A percentile compares a stretch with the other conserved stretches of the same genome.
These are phyloP conservation scores for Trypanosoma congolense DNA, from an alignment of 208 protist species.

Conservation along the genomic window DNA sequence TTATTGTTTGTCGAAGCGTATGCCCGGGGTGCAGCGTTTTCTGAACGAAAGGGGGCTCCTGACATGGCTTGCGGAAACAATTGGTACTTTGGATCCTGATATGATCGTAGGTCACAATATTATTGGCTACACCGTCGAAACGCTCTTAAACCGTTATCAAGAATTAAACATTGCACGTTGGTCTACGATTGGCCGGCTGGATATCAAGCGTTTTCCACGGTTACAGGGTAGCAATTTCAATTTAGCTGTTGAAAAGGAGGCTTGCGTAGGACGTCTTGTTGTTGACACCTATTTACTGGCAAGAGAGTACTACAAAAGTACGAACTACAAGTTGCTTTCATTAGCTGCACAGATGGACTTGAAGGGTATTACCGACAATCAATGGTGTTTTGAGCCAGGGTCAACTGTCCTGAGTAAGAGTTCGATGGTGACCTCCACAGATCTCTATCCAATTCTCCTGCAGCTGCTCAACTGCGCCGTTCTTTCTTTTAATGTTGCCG, in stretches of 20 bases:
- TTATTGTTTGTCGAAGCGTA: constrained; percentile 62
- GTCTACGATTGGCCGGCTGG: constrained; percentile 88
- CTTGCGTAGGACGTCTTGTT: constrained; percentile 91
- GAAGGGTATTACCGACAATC: constrained; percentile 54
- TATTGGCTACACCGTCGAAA: constrained; percentile 94
- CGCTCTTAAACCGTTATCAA: constrained; percentile 93
- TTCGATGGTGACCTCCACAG: constrained; percentile 32
- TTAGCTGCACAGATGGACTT: constrained; percentile 72
- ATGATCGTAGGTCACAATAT: constrained; percentile 97
- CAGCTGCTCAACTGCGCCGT: constrained; percentile 72
- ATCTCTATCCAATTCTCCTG: constrained; percentile 61
- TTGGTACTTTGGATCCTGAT: constrained; percentile 91
- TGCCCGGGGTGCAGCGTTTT: constrained; percentile 50
- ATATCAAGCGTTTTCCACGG: constrained; percentile 77
- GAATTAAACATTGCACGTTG: constrained; percentile 84
- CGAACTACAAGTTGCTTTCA: constrained; percentile 85
- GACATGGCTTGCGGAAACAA: constrained; percentile 59
- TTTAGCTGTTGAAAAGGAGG: constrained; percentile 71
- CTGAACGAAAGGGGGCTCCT: constrained; percentile 80
- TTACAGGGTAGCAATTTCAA: constrained; percentile 36
- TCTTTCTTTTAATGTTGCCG: constrained; percentile 81
- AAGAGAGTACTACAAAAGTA: constrained; percentile 90
- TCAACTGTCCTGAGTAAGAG: constrained; percentile 40
- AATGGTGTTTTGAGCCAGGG: constrained; percentile 59
- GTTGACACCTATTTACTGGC: constrained; percentile 93